phyloP scores from a whole-genome alignment of 305 asterid genomes.

The Caryopteris hybrid region DNA sequence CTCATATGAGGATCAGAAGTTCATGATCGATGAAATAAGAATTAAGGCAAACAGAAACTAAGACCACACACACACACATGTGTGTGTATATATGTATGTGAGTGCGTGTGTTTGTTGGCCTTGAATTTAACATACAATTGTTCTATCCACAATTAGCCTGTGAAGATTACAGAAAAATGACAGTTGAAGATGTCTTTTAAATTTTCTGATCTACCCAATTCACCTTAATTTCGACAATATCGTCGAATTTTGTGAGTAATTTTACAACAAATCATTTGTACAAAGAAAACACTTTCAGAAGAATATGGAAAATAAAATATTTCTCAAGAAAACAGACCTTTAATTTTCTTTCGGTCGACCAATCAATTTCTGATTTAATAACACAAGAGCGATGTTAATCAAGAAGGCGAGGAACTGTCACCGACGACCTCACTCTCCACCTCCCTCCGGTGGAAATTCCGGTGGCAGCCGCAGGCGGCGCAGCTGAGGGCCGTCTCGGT shows the following conservation, averaged over 20 bases:
- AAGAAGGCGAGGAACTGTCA: slow-evolving; percentile 34
- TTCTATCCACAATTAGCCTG: too few relatives aligned
- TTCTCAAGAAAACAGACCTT: slow-evolving; percentile 24
- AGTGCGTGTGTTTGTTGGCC: too few relatives aligned
- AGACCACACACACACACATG: too few relatives aligned
- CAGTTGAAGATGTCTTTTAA: neutral
- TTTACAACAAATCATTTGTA: slow-evolving; percentile 17
- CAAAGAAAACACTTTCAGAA: slow-evolving; percentile 10
- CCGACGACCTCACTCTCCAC: slow-evolving; percentile 48
- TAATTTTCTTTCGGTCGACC: neutral
- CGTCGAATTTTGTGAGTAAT: neutral
- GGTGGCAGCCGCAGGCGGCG: slow-evolving; percentile 96
- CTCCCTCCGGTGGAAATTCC: slow-evolving; percentile 78
- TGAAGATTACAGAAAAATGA: neutral
- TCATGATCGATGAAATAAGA: too few relatives aligned
- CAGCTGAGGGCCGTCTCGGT: slow-evolving; percentile 47
- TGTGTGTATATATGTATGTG: too few relatives aligned
- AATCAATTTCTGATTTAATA: neutral
- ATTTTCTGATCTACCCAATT: neutral
- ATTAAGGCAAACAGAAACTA: too few relatives aligned
- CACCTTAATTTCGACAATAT: neutral
- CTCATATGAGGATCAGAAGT: too few relatives aligned
- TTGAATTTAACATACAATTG: too few relatives aligned
- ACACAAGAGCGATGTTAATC: neutral
- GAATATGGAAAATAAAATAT: neutral